phyloP scores from a whole-genome alignment of 371 early-diverging fungal genomes.

The Fennellomyces sp. region DNA sequence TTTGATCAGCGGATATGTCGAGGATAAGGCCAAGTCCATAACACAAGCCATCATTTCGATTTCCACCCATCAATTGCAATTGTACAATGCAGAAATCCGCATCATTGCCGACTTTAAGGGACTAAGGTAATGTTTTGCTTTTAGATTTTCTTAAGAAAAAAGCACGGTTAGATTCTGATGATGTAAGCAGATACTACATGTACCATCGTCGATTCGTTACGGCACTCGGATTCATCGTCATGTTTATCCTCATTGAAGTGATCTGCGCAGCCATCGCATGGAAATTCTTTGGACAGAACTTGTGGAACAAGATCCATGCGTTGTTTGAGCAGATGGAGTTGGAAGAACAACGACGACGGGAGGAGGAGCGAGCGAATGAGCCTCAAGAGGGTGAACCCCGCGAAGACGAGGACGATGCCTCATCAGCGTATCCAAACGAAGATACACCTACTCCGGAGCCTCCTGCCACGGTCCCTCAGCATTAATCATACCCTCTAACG shows the following conservation, averaged over 20 bases:
- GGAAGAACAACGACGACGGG: slow-evolving; percentile 3
- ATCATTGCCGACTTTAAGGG: slow-evolving; percentile 88
- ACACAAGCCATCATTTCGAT: slow-evolving; percentile 68
- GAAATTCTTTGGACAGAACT: slow-evolving; percentile 59
- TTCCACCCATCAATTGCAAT: slow-evolving; percentile 68
- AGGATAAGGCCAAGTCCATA: slow-evolving; percentile 64
- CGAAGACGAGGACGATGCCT: no score
- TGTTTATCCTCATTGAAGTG: slow-evolving; percentile 79
- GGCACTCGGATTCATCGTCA: slow-evolving; percentile 63
- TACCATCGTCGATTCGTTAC: slow-evolving; percentile 84
- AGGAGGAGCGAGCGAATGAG: no score
- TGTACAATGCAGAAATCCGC: slow-evolving; percentile 70
- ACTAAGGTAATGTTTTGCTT: slow-evolving; percentile 25
- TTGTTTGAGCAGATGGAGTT: slow-evolving; percentile 6
- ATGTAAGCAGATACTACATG: slow-evolving; percentile 68
- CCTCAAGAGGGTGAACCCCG: no score
- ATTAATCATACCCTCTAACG: no score
- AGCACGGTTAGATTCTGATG: no score
- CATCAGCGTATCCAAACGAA: no score
- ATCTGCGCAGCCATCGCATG: slow-evolving; percentile 71
- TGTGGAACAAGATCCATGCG: slow-evolving; percentile 40
- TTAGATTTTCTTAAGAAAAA: neutral
- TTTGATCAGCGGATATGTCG: slow-evolving; percentile 73
- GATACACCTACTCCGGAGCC: no score
- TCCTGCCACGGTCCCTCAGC: no score